Conservation (phyloP, 2,329 filamentous ascomycete species). For the Cladosporium sp. region DNA sequence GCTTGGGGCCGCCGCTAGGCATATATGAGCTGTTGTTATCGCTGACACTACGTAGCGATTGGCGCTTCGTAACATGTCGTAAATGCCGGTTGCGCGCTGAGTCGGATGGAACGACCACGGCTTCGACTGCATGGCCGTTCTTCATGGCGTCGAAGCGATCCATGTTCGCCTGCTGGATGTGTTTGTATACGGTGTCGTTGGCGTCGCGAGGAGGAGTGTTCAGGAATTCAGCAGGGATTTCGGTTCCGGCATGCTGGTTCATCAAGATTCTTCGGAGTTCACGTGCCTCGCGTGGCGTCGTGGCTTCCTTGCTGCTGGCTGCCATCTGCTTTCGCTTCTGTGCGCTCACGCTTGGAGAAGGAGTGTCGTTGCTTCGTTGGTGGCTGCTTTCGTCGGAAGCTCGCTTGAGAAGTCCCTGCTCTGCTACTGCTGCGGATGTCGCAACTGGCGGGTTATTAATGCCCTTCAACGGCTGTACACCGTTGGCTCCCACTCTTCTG, state of each 20-base stretch:
- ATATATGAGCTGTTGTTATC: slow-evolving; percentile 17
- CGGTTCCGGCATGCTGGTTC: slow-evolving; percentile 15
- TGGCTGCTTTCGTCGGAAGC: slow-evolving; percentile 15
- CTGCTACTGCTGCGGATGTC: neutral
- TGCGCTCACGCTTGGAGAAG: slow-evolving; percentile 11
- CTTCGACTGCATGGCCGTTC: slow-evolving; percentile 11
- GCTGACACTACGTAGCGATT: slow-evolving; percentile 20
- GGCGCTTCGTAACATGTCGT: slow-evolving; percentile 19
- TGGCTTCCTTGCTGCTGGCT: neutral
- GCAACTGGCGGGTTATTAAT: slow-evolving; percentile 16
- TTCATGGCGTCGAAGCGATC: slow-evolving; percentile 21
- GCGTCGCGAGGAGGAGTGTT: slow-evolving; percentile 15
- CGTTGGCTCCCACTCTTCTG: slow-evolving; percentile 13
- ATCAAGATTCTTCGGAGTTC: neutral
- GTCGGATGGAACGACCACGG: slow-evolving; percentile 12
- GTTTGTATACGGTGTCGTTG: slow-evolving; percentile 22
- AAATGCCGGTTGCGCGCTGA: slow-evolving; percentile 11
- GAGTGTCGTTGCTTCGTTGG: slow-evolving; percentile 8
- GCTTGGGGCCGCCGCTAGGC: neutral
- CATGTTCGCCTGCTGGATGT: slow-evolving; percentile 22
- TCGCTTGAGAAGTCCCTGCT: slow-evolving; percentile 17
- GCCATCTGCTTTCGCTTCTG: slow-evolving; percentile 9
- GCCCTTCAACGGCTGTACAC: neutral
- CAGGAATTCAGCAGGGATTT: slow-evolving; percentile 20
- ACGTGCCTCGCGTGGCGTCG: slow-evolving; percentile 11